Evolutionary conservation across 345 rosid species (phyloP).

Genomic region (Aquilaria yunnanensis): DNA sequence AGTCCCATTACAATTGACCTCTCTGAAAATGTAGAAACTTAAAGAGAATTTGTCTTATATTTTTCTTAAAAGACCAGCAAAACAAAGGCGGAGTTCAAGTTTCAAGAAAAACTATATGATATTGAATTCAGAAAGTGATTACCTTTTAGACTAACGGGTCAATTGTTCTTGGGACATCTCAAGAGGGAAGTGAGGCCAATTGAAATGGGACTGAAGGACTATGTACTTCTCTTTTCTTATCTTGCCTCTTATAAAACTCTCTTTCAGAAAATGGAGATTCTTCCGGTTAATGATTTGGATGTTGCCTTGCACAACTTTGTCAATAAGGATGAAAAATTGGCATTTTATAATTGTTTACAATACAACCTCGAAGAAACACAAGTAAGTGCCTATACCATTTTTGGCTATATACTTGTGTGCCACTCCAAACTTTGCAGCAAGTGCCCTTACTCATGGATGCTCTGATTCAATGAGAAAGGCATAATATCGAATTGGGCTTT

Average conservation of each 20-base stretch:
- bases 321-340: slow-evolving; percentile 92
- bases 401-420: not conserved
- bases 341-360: slow-evolving; percentile 79
- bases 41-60: too few relatives aligned
- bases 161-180: too few relatives aligned
- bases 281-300: slow-evolving; percentile 94
- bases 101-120: too few relatives aligned
- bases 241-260: slow-evolving; percentile 14
- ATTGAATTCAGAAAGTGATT: too few relatives aligned
- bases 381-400: slow-evolving; percentile 36
- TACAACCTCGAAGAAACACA: slow-evolving; percentile 95
- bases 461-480: slow-evolving; percentile 3
- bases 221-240: not conserved
- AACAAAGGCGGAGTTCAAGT: too few relatives aligned
- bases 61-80: too few relatives aligned
- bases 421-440: slow-evolving; percentile 4
- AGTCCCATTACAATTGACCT: too few relatives aligned
- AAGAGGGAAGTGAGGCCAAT: too few relatives aligned
- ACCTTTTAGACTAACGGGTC: too few relatives aligned
- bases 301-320: slow-evolving; percentile 93
- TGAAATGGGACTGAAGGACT: not conserved
- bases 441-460: not conserved
- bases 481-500: not conserved
- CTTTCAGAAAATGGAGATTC: slow-evolving; percentile 96
- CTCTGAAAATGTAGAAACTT: too few relatives aligned